Percentiles rank a stretch among this genome's conserved stretches.
These are phyloP conservation scores for Geotrichum candidum DNA, from an alignment of 1,139 yeast species.

Conservation along the genomic window DNA sequence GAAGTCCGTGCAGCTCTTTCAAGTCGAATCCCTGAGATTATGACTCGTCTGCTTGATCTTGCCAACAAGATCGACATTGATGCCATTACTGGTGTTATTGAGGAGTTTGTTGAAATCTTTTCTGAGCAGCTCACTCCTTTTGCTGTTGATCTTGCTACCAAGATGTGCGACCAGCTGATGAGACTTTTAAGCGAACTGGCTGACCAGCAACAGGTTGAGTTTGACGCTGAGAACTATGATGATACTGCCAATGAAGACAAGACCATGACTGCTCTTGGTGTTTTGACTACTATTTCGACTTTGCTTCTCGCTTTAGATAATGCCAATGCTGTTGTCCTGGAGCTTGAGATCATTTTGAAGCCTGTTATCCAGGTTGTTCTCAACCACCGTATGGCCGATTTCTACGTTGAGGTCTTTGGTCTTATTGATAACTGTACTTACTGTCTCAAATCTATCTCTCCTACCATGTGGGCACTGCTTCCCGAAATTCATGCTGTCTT, in stretches of 20 bases:
- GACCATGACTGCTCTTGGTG: constrained; percentile 81
- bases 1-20: constrained; percentile 65
- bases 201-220: constrained; percentile 36
- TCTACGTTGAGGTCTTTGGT: constrained; percentile 76
- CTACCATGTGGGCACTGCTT: constrained; percentile 71
- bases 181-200: constrained; percentile 64
- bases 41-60: constrained; percentile 70
- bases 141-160: constrained; percentile 79
- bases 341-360: constrained; percentile 64
- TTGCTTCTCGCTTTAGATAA: constrained; percentile 83
- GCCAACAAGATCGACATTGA: constrained; percentile 85
- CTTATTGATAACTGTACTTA: constrained; percentile 82
- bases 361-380: constrained; percentile 72
- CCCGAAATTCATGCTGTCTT: constrained; percentile 51
- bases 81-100: constrained; percentile 84
- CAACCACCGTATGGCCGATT: constrained; percentile 62
- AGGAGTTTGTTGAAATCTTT: constrained; percentile 87
- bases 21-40: constrained; percentile 65
- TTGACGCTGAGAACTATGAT: constrained; percentile 35
- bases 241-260: constrained; percentile 57
- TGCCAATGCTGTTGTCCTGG: constrained; percentile 58
- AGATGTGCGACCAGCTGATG: constrained; percentile 74
- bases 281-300: constrained; percentile 80
- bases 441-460: constrained; percentile 62
- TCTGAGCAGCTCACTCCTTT: constrained; percentile 89